Conservation (phyloP, 768 basidiomycete species). For the Lactifluus subvellereus region DNA sequence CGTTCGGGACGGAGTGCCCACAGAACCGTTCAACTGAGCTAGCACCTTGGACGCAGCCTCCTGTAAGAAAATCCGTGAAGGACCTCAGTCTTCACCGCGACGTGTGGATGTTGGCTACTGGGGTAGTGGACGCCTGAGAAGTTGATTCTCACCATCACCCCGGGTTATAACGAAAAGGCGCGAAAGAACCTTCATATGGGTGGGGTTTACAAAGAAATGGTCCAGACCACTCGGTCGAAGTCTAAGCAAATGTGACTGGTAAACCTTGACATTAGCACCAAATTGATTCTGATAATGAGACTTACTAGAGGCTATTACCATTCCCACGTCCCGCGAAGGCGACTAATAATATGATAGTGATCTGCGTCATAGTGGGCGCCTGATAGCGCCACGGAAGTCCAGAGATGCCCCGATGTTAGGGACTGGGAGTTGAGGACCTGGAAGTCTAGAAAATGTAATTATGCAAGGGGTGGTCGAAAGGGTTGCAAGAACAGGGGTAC, state of each 20-base stretch:
- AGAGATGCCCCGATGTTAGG: not conserved
- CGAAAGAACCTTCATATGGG: not conserved
- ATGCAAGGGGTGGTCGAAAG: slow-evolving; percentile 1
- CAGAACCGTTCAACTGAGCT: not conserved
- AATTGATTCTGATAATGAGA: not conserved
- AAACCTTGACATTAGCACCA: not conserved
- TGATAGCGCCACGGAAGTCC: not conserved
- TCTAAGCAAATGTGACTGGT: not conserved
- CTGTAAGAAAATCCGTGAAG: not conserved
- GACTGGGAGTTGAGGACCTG: slow-evolving; percentile 2
- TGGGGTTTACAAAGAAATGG: not conserved
- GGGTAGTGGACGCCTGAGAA: not conserved
- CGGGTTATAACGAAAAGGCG: not conserved
- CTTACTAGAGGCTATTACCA: not conserved
- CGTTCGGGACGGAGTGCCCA: not conserved
- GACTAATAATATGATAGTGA: not conserved
- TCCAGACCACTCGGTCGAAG: not conserved
- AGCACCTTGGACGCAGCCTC: not conserved
- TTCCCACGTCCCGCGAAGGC: not conserved
- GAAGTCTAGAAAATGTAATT: not conserved
- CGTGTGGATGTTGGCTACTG: not conserved
- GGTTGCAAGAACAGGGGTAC: slow-evolving; percentile 1
- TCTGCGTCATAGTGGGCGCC: not conserved
- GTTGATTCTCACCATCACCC: not conserved
- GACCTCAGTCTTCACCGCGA: not conserved